Evolutionary conservation across 2,329 filamentous ascomycete species (phyloP), one percentile per base, ranked within the genome.

Genomic region (Bipolaris sorokiniana): DNA sequence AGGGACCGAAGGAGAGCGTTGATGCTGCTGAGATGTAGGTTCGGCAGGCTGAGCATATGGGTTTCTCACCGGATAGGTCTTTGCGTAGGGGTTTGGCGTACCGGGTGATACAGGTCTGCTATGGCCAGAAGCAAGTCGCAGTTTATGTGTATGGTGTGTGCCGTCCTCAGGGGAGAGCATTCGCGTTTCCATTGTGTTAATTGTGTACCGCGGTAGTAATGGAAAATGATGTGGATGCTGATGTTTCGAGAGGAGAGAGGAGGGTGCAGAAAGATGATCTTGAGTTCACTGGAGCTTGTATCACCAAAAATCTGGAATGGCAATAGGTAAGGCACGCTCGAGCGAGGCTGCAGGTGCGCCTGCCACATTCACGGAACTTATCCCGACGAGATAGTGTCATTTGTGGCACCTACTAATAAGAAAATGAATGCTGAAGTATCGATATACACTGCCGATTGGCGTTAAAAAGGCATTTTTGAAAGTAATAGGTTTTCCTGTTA

Each of bases 171-270:
- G 31, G 22, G 37, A 15, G n/a, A 36, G 37, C 26, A 47, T 49
- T 11, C 22, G 22, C 45, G 42, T 49, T 22, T 33, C 46, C 57
- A 57, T 60, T 26, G 26, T 18, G 28, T n/a, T 34, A 48, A 55
- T 41, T 52, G 31, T 47, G 57, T 58, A 33, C 22, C 42, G 38
- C 16, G 34, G 46, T 65, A 65, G 40, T 56, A 59, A 65, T 67
- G 44, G 48, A 50, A 22, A 57, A 55, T 47, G 55, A 16, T 48
- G 31, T 34, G 45, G 61, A 51, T 58, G 46, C 40, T 55, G 54
- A 38, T 51, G 16, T 49, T 26, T n/a, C 1, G 23, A 28, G 16
- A 10, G 34, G 34, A 22, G 23, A 15, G n/a, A 5, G 13, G 3
- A n/a, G 9, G 31, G 38, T 11, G 6, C 31, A 31, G 3, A 44